Conservation (phyloP, 805 yeast species). For the Danielozyma ontarioensis region DNA sequence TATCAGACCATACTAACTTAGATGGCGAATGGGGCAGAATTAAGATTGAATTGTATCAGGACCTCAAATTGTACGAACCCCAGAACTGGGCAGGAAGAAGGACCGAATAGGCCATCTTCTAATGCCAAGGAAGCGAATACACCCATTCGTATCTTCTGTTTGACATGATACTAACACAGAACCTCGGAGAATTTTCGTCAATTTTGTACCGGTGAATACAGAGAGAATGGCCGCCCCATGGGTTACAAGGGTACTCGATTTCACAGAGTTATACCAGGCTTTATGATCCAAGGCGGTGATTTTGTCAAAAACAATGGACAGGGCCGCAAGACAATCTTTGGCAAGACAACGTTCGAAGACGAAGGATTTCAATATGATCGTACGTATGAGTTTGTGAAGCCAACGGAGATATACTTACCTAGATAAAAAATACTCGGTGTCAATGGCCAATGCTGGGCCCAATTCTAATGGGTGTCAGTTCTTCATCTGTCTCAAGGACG, state of each 20-base stretch:
- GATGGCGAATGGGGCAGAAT: too few relatives aligned
- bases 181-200: conserved; percentile 50
- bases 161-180: too few relatives aligned
- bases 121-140: too few relatives aligned
- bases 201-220: conserved; percentile 46
- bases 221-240: conserved; percentile 31
- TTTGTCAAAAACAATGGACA: conserved; percentile 41
- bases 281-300: conserved; percentile 45
- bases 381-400: conserved; percentile 15
- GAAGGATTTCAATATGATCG: conserved; percentile 32
- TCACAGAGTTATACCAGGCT: conserved; percentile 39
- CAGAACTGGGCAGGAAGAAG: too few relatives aligned
- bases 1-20: too few relatives aligned
- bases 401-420: not conserved
- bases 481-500: conserved; percentile 29
- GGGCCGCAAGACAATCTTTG: conserved; percentile 40
- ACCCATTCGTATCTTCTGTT: too few relatives aligned
- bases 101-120: too few relatives aligned
- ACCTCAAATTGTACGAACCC: too few relatives aligned
- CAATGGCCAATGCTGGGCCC: conserved; percentile 42
- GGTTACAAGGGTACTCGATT: conserved; percentile 38
- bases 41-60: too few relatives aligned
- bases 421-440: conserved; percentile 6
- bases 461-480: conserved; percentile 45
- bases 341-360: conserved; percentile 36